A percentile compares a stretch with the other conserved stretches of the same genome.
Evolutionary conservation across 768 basidiomycete genomes (phyloP).

Genomic region (Dentipellis sp.): DNA sequence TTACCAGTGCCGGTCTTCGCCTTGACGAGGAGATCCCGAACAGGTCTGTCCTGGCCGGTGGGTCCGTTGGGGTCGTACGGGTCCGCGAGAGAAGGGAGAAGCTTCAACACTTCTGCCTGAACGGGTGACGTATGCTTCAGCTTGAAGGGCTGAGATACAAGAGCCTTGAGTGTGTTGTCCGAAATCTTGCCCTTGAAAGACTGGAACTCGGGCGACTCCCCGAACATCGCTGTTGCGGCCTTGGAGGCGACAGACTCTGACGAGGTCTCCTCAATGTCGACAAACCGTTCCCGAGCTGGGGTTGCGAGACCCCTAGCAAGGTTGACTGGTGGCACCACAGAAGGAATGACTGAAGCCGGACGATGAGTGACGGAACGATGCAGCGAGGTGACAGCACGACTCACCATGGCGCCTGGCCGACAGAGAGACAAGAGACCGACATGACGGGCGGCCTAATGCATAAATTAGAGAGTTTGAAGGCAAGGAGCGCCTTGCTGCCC

Average conservation of each 20-base stretch:
- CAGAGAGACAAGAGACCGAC: neutral
- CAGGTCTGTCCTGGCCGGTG: constrained; percentile 2
- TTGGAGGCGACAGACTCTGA: neutral
- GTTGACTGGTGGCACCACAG: neutral
- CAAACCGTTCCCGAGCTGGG: neutral
- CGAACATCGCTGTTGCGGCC: neutral
- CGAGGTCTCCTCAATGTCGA: neutral
- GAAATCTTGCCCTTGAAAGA: constrained; percentile 24
- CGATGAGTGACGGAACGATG: neutral
- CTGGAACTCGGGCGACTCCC: constrained; percentile 18
- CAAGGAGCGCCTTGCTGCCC: neutral
- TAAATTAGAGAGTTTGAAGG: neutral
- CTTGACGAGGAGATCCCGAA: constrained; percentile 74
- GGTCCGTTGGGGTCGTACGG: constrained; percentile 33
- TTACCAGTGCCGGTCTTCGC: constrained; percentile 89
- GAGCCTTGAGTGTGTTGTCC: constrained; percentile 40
- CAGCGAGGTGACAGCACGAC: neutral
- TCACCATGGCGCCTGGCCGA: constrained; percentile 4
- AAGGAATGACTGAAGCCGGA: constrained; percentile 3
- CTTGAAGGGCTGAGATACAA: constrained; percentile 55
- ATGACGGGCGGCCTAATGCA: neutral
- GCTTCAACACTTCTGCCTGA: constrained; percentile 67
- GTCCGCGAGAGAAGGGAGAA: constrained; percentile 60
- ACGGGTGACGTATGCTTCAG: constrained; percentile 72
- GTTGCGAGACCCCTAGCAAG: neutral